A percentile compares a stretch with the other conserved stretches of the same genome.
Evolutionary conservation across 225 moss, liverwort and hornwort genomes (phyloP).

Genomic region (Pseudisothecium myosuroides): DNA sequence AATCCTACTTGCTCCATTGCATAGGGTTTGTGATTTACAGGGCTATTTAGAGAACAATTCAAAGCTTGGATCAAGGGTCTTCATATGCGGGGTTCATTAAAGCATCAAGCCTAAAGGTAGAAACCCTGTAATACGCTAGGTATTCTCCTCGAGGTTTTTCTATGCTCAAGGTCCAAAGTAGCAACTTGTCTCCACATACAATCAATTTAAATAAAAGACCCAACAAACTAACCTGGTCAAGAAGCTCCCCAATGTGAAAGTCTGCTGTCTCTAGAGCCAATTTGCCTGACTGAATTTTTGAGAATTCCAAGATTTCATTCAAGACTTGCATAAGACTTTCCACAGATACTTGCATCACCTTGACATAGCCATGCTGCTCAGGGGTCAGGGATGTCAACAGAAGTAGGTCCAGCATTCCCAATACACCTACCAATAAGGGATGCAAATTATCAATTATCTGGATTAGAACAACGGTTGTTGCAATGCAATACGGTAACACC

Average conservation of each 20-base stretch:
- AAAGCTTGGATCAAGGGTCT: background rate
- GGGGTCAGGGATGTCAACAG: constrained; percentile 56
- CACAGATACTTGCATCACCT: constrained; percentile 89
- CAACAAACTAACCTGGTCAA: constrained; percentile 42
- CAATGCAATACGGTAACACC: no score
- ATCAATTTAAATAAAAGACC: background rate
- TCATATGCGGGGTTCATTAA: background rate
- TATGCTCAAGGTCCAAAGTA: background rate
- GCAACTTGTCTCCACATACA: background rate
- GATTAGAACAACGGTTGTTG: background rate
- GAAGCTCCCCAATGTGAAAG: constrained; percentile 64
- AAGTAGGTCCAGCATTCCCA: constrained; percentile 88
- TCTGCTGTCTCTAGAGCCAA: constrained; percentile 50
- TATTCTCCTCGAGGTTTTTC: background rate
- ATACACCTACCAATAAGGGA: constrained; percentile 36
- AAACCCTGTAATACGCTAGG: background rate
- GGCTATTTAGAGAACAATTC: no score
- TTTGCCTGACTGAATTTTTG: constrained; percentile 81
- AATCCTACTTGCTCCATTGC: background rate
- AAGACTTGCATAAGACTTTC: constrained; percentile 85
- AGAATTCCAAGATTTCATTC: constrained; percentile 88
- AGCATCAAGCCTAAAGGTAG: background rate
- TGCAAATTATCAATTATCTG: background rate
- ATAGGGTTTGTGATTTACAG: background rate
- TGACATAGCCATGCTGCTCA: constrained; percentile 73